Base-by-base conservation (phyloP, 1,284 basidiomycete species). In the Takashimella koratensis region DNA sequence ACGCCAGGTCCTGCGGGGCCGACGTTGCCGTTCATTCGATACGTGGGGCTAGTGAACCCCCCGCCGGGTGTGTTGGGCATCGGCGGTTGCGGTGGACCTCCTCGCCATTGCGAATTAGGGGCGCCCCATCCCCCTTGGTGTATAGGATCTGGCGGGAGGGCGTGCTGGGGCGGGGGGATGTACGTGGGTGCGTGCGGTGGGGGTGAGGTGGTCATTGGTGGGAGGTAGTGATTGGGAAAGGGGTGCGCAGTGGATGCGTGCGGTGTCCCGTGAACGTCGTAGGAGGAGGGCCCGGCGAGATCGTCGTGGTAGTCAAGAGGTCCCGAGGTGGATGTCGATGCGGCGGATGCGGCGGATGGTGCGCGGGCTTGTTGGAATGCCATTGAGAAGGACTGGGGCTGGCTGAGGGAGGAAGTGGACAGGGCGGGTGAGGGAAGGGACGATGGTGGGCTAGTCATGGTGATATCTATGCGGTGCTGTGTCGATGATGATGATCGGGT, bases 91-190 rank as follows among this genome's bases (percentile, higher is more conserved):
- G 30, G 30, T 36, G 30, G 30, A 8, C 30, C 30, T 36, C 30
- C 30, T 36, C 30, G 30, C 30, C 30, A 36, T 36, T 36, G 30
- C 8, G 30, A 36, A 16, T 8, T 8, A 36, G 8, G 8, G 8
- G 10, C 30, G 16, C 30, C 30, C 30, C 30, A 36, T 36, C 30
- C 30, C 10, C 30, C 30, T 36, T 8, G 53, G 57, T 71, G 71
- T 16, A 74, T 74, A 0, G 71, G 71, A 53, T 74, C 71, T 12
- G 71, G 71, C 2, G 71, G 54, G 67, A 72, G 69, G n/a, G 69
- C 69, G 53, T 74, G 70, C 46, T 74, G 71, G 13, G 70, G 69
- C 12, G 71, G 71, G 20, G 71, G 71, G 5, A 74, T 57, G 52
- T 74, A 74, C 5, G 67, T 61, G 1, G 69, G 69, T 12, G 65